phyloP scores from a whole-genome alignment of 441 rosid species.

The Pelargonium australe region DNA sequence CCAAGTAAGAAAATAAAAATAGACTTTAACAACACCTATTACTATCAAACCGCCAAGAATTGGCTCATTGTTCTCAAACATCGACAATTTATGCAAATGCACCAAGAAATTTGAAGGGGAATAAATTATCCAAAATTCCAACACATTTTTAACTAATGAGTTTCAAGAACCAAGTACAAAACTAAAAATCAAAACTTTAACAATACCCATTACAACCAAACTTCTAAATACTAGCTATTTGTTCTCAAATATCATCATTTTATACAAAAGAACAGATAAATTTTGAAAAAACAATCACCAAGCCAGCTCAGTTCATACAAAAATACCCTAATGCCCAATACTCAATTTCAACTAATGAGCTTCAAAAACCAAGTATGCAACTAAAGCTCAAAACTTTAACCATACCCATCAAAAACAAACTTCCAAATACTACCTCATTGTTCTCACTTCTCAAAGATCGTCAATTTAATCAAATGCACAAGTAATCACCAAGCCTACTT shows the following conservation, averaged over 20 bases:
- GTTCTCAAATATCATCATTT: background rate
- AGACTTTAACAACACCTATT: background rate
- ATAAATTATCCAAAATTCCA: background rate
- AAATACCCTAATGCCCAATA: too few relatives aligned
- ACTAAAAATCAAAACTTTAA: background rate
- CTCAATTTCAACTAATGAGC: background rate
- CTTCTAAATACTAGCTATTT: background rate
- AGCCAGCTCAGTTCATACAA: too few relatives aligned
- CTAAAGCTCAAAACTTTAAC: background rate
- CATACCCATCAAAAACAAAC: too few relatives aligned
- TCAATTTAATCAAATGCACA: too few relatives aligned
- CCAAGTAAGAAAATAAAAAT: background rate
- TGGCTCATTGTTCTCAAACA: background rate
- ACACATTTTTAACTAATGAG: background rate
- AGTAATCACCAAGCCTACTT: too few relatives aligned
- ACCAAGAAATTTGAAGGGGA: background rate
- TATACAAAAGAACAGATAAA: background rate
- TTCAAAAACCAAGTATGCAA: too few relatives aligned
- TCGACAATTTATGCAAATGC: background rate
- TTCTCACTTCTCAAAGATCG: too few relatives aligned
- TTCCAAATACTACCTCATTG: too few relatives aligned
- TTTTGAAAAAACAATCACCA: background rate
- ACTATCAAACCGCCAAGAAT: background rate
- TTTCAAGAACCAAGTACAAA: background rate
- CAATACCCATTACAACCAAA: background rate